Conservation (phyloP, 345 rosid species). For the Gossypium raimondii region DNA sequence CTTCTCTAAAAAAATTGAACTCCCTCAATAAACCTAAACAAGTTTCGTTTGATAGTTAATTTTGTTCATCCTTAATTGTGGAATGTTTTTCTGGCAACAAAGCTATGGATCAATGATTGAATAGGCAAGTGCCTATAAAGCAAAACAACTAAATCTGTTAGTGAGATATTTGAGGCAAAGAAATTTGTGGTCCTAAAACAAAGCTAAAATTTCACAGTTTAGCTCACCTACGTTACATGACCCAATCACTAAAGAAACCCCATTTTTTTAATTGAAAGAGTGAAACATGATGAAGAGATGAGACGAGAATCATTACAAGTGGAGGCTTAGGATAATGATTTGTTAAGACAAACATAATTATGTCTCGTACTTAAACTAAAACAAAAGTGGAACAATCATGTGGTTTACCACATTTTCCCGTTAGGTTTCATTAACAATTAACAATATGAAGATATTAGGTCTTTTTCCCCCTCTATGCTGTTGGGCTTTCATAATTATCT, state of each 20-base stretch:
- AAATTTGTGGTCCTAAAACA: slow-evolving; percentile 14
- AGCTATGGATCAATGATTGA: slow-evolving; percentile 20
- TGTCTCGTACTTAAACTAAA: slow-evolving; percentile 47
- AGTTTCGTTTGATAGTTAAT: no score
- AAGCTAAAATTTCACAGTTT: slow-evolving; percentile 5
- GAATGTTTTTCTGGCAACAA: neutral
- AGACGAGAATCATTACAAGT: slow-evolving; percentile 2
- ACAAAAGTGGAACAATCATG: slow-evolving; percentile 23
- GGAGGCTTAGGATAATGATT: slow-evolving; percentile 36
- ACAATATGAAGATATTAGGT: neutral
- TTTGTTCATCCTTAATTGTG: neutral
- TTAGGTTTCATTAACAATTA: neutral
- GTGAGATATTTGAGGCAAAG: neutral
- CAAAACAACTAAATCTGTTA: neutral
- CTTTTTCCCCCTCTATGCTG: neutral
- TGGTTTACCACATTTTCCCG: slow-evolving; percentile 11
- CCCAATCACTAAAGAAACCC: neutral
- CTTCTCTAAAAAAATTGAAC: no score
- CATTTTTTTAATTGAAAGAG: neutral
- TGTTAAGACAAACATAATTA: slow-evolving; percentile 39
- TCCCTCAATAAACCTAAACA: no score
- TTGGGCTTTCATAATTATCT: neutral
- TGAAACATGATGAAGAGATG: slow-evolving; percentile 19
- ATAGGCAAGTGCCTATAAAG: slow-evolving; percentile 1
- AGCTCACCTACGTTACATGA: slow-evolving; percentile 4